phyloP scores from a whole-genome alignment of 2,329 filamentous ascomycete genomes.

The Scortechinia acanthostroma region DNA sequence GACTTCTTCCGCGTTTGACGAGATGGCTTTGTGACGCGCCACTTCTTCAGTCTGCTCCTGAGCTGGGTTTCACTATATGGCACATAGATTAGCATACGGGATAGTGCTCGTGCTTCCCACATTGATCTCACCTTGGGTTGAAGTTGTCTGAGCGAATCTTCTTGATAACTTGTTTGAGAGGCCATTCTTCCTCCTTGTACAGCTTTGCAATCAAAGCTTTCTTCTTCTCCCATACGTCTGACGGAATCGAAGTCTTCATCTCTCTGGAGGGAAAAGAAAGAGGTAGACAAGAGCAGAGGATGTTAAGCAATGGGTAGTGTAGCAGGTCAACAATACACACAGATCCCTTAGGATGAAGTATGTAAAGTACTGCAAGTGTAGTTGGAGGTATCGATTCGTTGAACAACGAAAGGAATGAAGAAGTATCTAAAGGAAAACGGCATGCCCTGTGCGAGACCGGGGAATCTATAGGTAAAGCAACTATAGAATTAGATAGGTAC shows the following conservation, averaged over 20 bases:
- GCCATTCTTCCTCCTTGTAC: conserved; percentile 33
- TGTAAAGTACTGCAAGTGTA: too few relatives aligned
- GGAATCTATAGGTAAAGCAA: too few relatives aligned
- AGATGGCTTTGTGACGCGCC: conserved; percentile 31
- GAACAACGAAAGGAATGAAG: too few relatives aligned
- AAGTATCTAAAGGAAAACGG: too few relatives aligned
- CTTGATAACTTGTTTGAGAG: conserved; percentile 31
- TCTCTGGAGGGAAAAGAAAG: too few relatives aligned
- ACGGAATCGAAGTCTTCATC: conserved; percentile 32
- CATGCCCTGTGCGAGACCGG: too few relatives aligned
- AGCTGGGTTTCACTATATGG: conserved; percentile 28
- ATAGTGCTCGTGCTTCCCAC: neutral
- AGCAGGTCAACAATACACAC: too few relatives aligned
- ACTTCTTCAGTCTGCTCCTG: conserved; percentile 31
- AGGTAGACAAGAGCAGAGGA: too few relatives aligned
- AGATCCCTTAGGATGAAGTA: too few relatives aligned
- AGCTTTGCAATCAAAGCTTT: conserved; percentile 26
- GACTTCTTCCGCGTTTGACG: conserved; percentile 28
- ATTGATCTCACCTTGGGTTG: conserved; percentile 25
- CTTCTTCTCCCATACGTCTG: conserved; percentile 32
- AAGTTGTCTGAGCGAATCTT: conserved; percentile 28
- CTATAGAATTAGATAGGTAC: too few relatives aligned
- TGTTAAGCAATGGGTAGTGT: too few relatives aligned
- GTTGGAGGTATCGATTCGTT: too few relatives aligned
- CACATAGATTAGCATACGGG: conserved; percentile 4